These are phyloP conservation scores for Blastobotrys chiropterorum DNA, from an alignment of 805 yeast species.

Conservation along the genomic window DNA sequence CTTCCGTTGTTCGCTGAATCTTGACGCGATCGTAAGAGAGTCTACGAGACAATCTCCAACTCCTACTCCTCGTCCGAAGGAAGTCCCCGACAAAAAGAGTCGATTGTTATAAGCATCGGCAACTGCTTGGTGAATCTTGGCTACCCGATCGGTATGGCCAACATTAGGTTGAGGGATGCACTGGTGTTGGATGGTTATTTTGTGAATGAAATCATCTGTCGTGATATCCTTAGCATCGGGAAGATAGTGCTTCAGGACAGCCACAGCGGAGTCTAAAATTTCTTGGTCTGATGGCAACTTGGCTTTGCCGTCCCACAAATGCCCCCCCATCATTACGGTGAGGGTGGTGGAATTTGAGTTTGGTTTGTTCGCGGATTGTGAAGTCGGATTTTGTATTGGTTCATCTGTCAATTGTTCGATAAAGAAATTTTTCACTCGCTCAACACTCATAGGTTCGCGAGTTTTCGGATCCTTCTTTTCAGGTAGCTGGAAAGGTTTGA, in stretches of 20 bases:
- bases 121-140: slow-evolving; percentile 32
- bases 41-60: slow-evolving; percentile 80
- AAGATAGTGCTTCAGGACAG: slow-evolving; percentile 37
- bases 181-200: slow-evolving; percentile 40
- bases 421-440: not conserved
- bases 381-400: not conserved
- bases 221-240: slow-evolving; percentile 28
- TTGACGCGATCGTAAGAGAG: slow-evolving; percentile 52
- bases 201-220: slow-evolving; percentile 27
- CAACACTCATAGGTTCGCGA: not conserved
- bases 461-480: not conserved
- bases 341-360: slow-evolving; percentile 51
- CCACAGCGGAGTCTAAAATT: slow-evolving; percentile 30
- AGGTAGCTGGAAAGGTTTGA: not conserved
- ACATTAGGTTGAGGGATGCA: slow-evolving; percentile 79
- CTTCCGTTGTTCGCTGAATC: slow-evolving; percentile 27
- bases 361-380: not conserved
- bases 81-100: slow-evolving; percentile 69
- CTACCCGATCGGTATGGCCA: slow-evolving; percentile 50
- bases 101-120: slow-evolving; percentile 34
- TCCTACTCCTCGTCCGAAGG: slow-evolving; percentile 74
- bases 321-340: slow-evolving; percentile 92
- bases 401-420: slow-evolving; percentile 1
- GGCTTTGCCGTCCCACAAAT: slow-evolving; percentile 36
- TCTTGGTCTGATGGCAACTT: slow-evolving; percentile 26